Evolutionary conservation across 306 rosid genomes (phyloP), one percentile per base, ranked within the genome.

Genomic region (Prunus mira): DNA sequence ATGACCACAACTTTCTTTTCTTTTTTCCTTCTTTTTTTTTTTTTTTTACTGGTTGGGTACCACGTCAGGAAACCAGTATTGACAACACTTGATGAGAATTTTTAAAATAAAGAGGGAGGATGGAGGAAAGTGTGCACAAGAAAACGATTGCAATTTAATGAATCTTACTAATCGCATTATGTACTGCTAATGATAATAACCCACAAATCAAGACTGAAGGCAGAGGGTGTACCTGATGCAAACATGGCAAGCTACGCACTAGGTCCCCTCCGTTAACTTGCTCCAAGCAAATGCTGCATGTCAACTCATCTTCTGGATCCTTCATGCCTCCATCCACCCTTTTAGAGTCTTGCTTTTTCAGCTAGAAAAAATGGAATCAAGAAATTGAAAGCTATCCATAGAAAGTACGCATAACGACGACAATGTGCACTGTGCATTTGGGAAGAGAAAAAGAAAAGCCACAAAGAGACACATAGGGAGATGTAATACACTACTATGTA

Each of bases 191-290:
- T 32, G 45, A 64, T 32, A 17, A 64, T 17, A 64, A 64, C 3
- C 65, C 68, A 62, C 38, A 62, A 27, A 60, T 62, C 7, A 28
- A 28, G 43, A 30, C 43, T 28, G 34, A 30, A 64, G 46, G 61
- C 43, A 67, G 52, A 27, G 56, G 61, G n/a, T 30, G 24, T 85
- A 89, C 91, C 89, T 89, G 93, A 84, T 89, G 93, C 83, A 84
- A 74, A 80, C 90, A 89, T 50, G 91, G 91, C 83, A 89, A 76
- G 82, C 87, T 87, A 75, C 91, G 87, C 58, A 89, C 73, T 55
- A 87, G 85, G 78, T 85, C 91, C 65, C 88, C 91, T 46, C 67
- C 45, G 63, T 72, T 78, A 12, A 87, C 94, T 76, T 85, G 86
- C 84, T 89, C 94, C 87, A 90, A 67, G 84, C 84, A 25, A 75